Evolutionary conservation across 2,329 filamentous ascomycete species (phyloP).

Genomic region (Leptographium wingfieldii): DNA sequence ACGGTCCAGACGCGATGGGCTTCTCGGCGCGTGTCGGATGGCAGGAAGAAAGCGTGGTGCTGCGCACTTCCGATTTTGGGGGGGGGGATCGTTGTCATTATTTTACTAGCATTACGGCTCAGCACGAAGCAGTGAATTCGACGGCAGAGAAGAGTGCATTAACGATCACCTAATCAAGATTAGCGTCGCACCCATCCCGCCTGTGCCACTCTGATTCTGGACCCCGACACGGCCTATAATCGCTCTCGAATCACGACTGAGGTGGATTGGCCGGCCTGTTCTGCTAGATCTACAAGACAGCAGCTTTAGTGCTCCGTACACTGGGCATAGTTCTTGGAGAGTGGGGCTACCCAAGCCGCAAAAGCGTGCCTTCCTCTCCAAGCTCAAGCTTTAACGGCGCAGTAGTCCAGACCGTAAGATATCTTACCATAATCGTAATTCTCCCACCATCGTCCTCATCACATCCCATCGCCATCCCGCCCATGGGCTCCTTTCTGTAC

Average conservation of each 20-base stretch:
- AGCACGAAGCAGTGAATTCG: not conserved
- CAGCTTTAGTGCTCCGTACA: too few relatives aligned
- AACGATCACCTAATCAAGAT: not conserved
- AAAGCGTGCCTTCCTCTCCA: not conserved
- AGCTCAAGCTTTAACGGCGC: too few relatives aligned
- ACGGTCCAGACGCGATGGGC: not conserved
- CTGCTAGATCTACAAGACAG: too few relatives aligned
- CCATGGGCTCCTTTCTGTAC: constrained; percentile 2
- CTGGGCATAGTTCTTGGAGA: not conserved
- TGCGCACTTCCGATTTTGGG: not conserved
- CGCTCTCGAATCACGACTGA: not conserved
- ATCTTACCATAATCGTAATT: not conserved
- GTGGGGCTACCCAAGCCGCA: not conserved
- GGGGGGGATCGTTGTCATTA: not conserved
- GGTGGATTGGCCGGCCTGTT: not conserved
- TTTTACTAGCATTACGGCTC: not conserved
- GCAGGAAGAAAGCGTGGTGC: not conserved
- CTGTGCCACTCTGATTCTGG: not conserved
- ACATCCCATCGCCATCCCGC: too few relatives aligned
- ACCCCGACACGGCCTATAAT: too few relatives aligned
- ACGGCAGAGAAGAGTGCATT: not conserved
- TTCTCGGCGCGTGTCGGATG: not conserved
- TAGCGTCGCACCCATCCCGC: not conserved
- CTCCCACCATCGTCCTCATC: not conserved
- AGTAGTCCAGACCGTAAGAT: too few relatives aligned